Evolutionary conservation across 441 rosid species (phyloP), one percentile per base, ranked within the genome.

Genomic region (Breynia disticha): DNA sequence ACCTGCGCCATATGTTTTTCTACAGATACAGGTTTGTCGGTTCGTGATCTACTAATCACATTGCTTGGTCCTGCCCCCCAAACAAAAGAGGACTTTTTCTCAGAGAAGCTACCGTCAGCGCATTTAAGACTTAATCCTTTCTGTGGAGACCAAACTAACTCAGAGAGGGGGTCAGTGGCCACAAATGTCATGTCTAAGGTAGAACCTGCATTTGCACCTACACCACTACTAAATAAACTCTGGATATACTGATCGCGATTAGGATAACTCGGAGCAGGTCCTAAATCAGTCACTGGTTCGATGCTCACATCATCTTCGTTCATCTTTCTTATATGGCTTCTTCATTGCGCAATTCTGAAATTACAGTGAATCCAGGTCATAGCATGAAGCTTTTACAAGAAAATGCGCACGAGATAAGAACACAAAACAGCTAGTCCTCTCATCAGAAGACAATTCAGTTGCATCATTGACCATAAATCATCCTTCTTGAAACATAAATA

Each of bases 111-210:
- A 43, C 82, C 69, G 64, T 86, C 86, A 18, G 95, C 82, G 68
- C 82, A 80, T 73, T 74, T 83, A 60, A 90, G 69, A 70, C 79
- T 68, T 52, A 72, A 80, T 53, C 98, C 96, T 70, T 66, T 80
- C 54, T 67, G 78, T n/a, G 98, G 89, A 67, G 94, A 91, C 96
- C 95, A 88, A 55, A 91, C 98, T 53, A 91, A 76, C 76, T 91
- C 97, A 55, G 87, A 74, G 51, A 88, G 57, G 59, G 80, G 78
- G 65, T 77, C 77, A n/a, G 83, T 55, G 16, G 82, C 71, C 58
- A 63, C 85, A 60, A 71, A 70, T 66, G 72, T 65, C 72, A 64
- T 59, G 73, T 73, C 66, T 60, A 67, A 55, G 19, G 67, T 67
- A 47, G 82, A 71, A 67, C 76, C 84, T 76, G 94, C 95, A 91